Evolutionary conservation across 768 basidiomycete genomes (phyloP).

Genomic region (Termitomyces sp.): DNA sequence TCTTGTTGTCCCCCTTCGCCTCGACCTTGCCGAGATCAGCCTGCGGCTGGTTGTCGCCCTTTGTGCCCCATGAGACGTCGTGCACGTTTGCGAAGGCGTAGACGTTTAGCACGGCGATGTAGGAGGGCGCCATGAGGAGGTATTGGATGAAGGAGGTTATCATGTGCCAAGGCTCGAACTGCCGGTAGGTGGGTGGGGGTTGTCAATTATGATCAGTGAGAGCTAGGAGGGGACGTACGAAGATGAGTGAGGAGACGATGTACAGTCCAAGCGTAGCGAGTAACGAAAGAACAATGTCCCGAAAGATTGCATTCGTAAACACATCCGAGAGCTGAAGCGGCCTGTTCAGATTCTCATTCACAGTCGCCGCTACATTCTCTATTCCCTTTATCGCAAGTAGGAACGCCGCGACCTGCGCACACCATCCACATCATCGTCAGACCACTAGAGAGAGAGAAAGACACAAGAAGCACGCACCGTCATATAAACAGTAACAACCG

Average conservation of each 20-base stretch:
- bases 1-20: constrained; percentile 44
- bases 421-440: too few species aligned
- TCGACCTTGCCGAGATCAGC: constrained; percentile 72
- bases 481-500: constrained; percentile 94
- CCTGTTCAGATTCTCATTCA: constrained; percentile 29
- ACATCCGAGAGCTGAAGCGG: constrained; percentile 55
- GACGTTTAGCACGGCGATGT: constrained; percentile 91
- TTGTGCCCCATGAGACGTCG: constrained; percentile 95
- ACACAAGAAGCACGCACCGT: constrained; percentile 44
- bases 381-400: constrained; percentile 84
- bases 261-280: constrained; percentile 90
- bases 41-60: constrained; percentile 85
- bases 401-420: constrained; percentile 64
- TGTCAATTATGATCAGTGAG: not conserved
- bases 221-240: constrained; percentile 53
- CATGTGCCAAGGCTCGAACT: constrained; percentile 99
- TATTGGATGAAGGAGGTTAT: constrained; percentile 95
- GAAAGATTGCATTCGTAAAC: constrained; percentile 78
- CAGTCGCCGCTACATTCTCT: constrained; percentile 46
- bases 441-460: too few species aligned
- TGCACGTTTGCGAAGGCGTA: constrained; percentile 89
- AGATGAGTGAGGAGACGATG: constrained; percentile 75
- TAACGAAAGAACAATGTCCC: constrained; percentile 84
- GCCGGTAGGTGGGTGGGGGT: not conserved
- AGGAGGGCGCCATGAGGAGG: constrained; percentile 87